Evolutionary conservation across 768 basidiomycete genomes (phyloP), one percentile per base, ranked within the genome.

Genomic region (Plicaturopsis crispa): DNA sequence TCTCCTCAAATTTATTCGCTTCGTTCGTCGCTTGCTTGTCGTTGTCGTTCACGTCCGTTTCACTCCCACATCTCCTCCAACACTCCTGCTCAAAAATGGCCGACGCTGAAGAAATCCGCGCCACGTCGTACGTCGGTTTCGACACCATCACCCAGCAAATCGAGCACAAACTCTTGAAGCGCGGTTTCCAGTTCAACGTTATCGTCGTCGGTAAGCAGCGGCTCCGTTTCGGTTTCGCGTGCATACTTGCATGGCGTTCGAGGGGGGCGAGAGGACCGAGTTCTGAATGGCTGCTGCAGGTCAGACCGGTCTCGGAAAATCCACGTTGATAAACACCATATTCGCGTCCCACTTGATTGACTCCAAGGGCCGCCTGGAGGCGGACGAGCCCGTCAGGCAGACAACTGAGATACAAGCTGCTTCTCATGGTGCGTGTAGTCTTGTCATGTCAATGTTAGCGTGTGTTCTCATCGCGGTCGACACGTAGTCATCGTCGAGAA

Each of bases 141-240:
- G 93, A 98, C 74, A 81, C 85, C 48, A 96, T 98, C 61, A 94
- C 92, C 42, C 78, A 81, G 55, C 94, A 97, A 66, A 97, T 97
- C 51, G 94, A 99, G 73, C 87, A 93, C 75, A 97, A 97, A 76
- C 84, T 97, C 48, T 77, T 98, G 68, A 97, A 97, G 69, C 81
- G 94, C 47, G 94, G 94, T 44, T 98, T 98, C 74, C 90, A 97
- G 72, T 98, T 98, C 78, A 98, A 97, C 56, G 86, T 96, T 44
- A 97, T 98, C 56, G 85, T 90, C 45, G 94, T 84, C 51, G 94
- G 93, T n/a, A n/a, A n/a, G n/a, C n/a, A n/a, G n/a, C n/a, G n/a
- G n/a, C n/a, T 93, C 49, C 53, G 84, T 75, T 36, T 32, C 34
- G 30, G 26, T 33, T 47, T 41, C 33, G 33, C 24, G n/a, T n/a